A percentile compares a stretch with the other conserved stretches of the same genome.
These are phyloP conservation scores for Colletotrichum noveboracense DNA, from an alignment of 2,329 filamentous ascomycete genomes.

Conservation along the genomic window DNA sequence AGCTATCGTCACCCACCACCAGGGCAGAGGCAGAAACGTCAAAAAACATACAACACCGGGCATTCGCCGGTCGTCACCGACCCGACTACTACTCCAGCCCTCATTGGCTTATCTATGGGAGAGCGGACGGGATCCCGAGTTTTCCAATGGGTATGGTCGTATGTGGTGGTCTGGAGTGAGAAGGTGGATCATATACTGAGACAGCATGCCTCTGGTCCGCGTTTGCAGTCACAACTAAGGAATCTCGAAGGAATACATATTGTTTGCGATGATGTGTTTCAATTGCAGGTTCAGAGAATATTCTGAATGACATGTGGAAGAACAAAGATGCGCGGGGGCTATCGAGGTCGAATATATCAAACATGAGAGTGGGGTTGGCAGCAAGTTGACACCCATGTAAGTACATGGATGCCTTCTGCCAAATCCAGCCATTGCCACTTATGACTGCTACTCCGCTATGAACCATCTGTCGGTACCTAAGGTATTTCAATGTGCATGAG, in stretches of 20 bases:
- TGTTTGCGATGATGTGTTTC: not conserved
- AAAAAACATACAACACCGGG: not conserved
- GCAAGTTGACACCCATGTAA: not conserved
- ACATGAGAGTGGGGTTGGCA: not conserved
- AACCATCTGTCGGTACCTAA: not conserved
- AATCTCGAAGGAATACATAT: not conserved
- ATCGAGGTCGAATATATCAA: not conserved
- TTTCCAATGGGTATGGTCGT: not conserved
- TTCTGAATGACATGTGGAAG: not conserved
- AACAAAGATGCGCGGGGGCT: not conserved
- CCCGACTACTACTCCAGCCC: not conserved
- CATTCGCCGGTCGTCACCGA: not conserved
- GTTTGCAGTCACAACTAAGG: not conserved
- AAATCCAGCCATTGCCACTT: not conserved
- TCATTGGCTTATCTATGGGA: not conserved
- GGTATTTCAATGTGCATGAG: not conserved
- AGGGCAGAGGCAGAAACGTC: not conserved
- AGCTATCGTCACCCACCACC: not conserved
- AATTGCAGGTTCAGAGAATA: not conserved
- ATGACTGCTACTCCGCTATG: not conserved
- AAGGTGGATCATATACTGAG: not conserved
- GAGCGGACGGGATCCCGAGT: not conserved
- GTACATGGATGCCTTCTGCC: not conserved
- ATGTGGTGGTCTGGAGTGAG: not conserved
- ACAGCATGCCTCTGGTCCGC: not conserved